phyloP scores from a whole-genome alignment of 768 basidiomycete genomes.

The Collybiopsis confluens region DNA sequence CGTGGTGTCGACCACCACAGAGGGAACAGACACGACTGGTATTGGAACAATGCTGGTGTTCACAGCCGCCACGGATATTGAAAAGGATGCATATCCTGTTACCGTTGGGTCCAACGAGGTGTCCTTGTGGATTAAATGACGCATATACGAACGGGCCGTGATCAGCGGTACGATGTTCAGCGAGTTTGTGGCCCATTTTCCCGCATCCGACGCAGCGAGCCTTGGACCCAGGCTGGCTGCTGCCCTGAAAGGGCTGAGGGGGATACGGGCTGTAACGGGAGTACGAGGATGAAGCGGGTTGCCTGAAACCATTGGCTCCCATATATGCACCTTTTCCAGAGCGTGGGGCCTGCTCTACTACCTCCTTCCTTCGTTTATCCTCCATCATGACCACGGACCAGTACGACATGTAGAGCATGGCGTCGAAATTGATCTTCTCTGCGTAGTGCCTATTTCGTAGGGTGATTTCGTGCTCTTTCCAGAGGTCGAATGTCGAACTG shows the following conservation, averaged over 20 bases:
- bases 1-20: background rate
- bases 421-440: too few relatives aligned
- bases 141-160: background rate
- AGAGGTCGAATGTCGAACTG: too few relatives aligned
- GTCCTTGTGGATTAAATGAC: background rate
- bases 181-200: background rate
- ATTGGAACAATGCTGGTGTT: background rate
- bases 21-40: background rate
- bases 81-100: too few relatives aligned
- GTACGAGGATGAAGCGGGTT: background rate
- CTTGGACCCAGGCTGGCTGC: background rate
- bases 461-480: too few relatives aligned
- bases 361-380: too few relatives aligned
- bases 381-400: too few relatives aligned
- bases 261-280: background rate
- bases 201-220: background rate
- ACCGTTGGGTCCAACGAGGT: background rate
- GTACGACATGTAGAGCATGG: too few relatives aligned
- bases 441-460: too few relatives aligned
- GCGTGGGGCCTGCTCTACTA: too few relatives aligned
- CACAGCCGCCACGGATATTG: too few relatives aligned
- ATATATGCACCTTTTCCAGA: too few relatives aligned
- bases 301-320: background rate
- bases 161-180: too few relatives aligned
- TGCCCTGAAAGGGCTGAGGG: background rate